A percentile compares a stretch with the other conserved stretches of the same genome.
Conservation (phyloP, 2,329 filamentous ascomycete species). For the Scedosporium aurantiacum region DNA sequence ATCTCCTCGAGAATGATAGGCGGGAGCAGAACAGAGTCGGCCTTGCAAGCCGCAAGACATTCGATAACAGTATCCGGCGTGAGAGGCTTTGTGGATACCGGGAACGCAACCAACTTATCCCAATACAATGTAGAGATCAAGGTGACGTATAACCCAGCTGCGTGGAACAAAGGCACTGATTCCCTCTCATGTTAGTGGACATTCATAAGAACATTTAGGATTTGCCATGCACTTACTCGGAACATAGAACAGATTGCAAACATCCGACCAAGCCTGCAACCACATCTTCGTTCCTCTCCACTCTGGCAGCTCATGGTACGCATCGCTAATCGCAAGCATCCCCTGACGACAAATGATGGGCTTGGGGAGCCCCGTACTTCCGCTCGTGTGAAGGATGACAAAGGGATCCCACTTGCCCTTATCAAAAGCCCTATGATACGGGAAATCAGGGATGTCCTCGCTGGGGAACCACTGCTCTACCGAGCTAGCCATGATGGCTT, state of each 20-base stretch:
- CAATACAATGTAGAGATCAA: conserved; percentile 19
- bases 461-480: conserved; percentile 25
- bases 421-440: conserved; percentile 29
- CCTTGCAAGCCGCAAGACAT: conserved; percentile 16
- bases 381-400: conserved; percentile 32
- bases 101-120: conserved; percentile 15
- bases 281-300: conserved; percentile 14
- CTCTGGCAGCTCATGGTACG: conserved; percentile 14
- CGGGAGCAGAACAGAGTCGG: conserved; percentile 20
- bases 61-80: conserved; percentile 22
- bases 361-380: conserved; percentile 34
- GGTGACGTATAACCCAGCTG: conserved; percentile 19
- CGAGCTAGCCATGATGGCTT: conserved; percentile 20
- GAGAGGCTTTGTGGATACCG: conserved; percentile 21
- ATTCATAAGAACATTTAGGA: not conserved
- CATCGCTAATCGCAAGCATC: conserved; percentile 24
- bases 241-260: not conserved
- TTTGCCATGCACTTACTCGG: not conserved
- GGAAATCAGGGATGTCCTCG: conserved; percentile 21
- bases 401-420: conserved; percentile 30
- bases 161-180: conserved; percentile 28
- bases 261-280: not conserved
- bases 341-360: conserved; percentile 29
- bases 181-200: conserved; percentile 3
- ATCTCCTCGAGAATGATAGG: conserved; percentile 33